Conservation (phyloP, 140 eudicot species). For the Ambrosia hybrid region DNA sequence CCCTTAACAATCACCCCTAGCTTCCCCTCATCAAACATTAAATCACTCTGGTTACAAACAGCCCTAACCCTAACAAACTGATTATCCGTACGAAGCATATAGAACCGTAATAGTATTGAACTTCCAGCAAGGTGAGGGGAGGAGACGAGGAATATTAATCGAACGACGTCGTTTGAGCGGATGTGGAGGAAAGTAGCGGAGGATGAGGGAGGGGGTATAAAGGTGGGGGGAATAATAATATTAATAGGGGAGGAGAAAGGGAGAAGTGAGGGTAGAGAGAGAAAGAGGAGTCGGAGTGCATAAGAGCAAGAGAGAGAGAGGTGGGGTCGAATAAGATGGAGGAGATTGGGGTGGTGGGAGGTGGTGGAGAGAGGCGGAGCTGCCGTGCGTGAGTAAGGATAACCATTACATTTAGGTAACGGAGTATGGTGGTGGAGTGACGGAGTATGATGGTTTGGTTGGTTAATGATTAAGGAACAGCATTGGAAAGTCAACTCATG, state of each 20-base stretch:
- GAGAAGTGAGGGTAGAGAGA: slow-evolving; percentile 69
- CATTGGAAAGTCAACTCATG: slow-evolving; percentile 40
- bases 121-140: slow-evolving; percentile 55
- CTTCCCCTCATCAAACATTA: slow-evolving; percentile 44
- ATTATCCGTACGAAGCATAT: slow-evolving; percentile 28
- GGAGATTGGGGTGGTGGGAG: slow-evolving; percentile 36
- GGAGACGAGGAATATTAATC: slow-evolving; percentile 50
- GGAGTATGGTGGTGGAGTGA: slow-evolving; percentile 14
- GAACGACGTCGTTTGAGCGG: slow-evolving; percentile 32
- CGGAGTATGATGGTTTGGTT: too few species aligned
- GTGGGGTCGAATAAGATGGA: slow-evolving; percentile 58
- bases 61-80: slow-evolving; percentile 47
- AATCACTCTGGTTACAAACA: slow-evolving; percentile 49
- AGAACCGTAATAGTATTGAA: slow-evolving; percentile 61
- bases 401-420: slow-evolving; percentile 37
- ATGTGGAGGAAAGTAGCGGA: slow-evolving; percentile 76
- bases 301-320: slow-evolving; percentile 63
- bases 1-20: slow-evolving; percentile 57
- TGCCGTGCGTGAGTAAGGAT: slow-evolving; percentile 54
- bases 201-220: slow-evolving; percentile 60
- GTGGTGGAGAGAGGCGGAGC: slow-evolving; percentile 54
- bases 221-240: slow-evolving; percentile 45
- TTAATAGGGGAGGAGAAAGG: slow-evolving; percentile 35
- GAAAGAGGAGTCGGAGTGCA: slow-evolving; percentile 69
- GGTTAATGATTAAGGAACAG: slow-evolving; percentile 31